A percentile compares a stretch with the other conserved stretches of the same genome.
phyloP scores from a whole-genome alignment of 441 rosid genomes.

The Croton laevigatus region DNA sequence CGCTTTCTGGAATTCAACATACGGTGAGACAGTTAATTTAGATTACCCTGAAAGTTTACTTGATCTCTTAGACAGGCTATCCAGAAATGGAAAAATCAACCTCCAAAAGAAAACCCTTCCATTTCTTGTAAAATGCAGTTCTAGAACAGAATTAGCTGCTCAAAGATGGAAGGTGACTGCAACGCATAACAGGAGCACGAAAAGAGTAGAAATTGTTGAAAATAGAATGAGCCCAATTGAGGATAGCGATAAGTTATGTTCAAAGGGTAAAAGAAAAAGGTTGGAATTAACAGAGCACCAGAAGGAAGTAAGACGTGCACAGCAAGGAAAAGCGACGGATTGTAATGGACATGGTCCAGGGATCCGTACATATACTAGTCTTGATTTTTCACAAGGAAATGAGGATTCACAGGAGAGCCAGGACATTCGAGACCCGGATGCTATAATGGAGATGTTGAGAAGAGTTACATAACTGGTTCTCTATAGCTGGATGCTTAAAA shows the following conservation, averaged over 20 bases:
- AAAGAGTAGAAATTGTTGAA: conserved; percentile 36
- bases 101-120: conserved; percentile 35
- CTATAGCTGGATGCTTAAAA: neutral
- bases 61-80: conserved; percentile 44
- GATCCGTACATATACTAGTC: conserved; percentile 39
- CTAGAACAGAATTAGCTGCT: conserved; percentile 17
- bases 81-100: conserved; percentile 40
- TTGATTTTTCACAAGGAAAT: conserved; percentile 52
- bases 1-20: conserved; percentile 50
- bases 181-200: conserved; percentile 32
- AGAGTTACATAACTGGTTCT: conserved; percentile 14
- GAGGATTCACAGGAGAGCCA: conserved; percentile 46
- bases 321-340: conserved; percentile 45
- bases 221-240: conserved; percentile 3
- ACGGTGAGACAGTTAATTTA: conserved; percentile 37
- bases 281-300: conserved; percentile 51
- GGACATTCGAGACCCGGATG: conserved; percentile 28
- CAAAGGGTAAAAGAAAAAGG: conserved; percentile 32
- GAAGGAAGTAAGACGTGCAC: conserved; percentile 53
- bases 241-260: conserved; percentile 5
- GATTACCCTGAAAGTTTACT: conserved; percentile 46
- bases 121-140: conserved; percentile 23
- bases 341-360: conserved; percentile 53
- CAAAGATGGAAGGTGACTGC: conserved; percentile 34
- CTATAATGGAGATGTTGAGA: conserved; percentile 33